phyloP scores from a whole-genome alignment of 1,284 basidiomycete genomes.

The Microbotryum scabiosae region DNA sequence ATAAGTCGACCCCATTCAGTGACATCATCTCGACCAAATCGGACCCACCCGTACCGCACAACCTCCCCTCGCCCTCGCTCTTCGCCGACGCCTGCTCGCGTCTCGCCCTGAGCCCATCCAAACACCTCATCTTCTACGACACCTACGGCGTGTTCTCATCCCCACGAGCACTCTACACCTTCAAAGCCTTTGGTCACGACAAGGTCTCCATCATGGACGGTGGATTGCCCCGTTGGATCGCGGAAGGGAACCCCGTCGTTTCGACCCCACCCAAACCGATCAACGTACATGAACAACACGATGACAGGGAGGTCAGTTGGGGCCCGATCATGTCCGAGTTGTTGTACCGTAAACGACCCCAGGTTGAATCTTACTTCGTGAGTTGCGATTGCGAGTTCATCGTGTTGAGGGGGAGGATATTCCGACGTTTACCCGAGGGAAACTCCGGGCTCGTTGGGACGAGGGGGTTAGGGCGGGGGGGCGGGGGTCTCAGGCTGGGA shows the following conservation, averaged over 20 bases:
- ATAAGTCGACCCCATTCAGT: not conserved
- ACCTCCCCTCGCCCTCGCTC: conserved; percentile 69
- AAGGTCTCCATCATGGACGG: conserved; percentile 81
- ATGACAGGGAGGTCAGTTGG: not conserved
- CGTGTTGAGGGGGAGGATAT: too few species aligned
- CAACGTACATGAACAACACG: conserved; percentile 15
- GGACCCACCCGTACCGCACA: conserved; percentile 74
- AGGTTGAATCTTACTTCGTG: conserved; percentile 26
- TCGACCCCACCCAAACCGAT: conserved; percentile 13
- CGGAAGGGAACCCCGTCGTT: conserved; percentile 59
- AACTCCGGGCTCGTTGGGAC: not conserved
- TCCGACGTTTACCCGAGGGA: too few species aligned
- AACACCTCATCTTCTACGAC: conserved; percentile 87
- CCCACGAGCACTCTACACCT: conserved; percentile 84
- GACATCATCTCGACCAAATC: conserved; percentile 53
- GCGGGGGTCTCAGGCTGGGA: not conserved
- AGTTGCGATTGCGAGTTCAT: conserved; percentile 3
- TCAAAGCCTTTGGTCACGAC: conserved; percentile 76
- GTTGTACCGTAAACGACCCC: conserved; percentile 16
- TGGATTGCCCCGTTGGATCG: conserved; percentile 74
- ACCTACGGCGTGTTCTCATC: conserved; percentile 77
- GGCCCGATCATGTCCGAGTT: conserved; percentile 17
- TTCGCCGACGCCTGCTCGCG: conserved; percentile 69
- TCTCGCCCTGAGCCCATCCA: conserved; percentile 63
- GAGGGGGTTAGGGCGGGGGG: too few species aligned